Evolutionary conservation across 768 basidiomycete genomes (phyloP).

Genomic region (Agrocybe chaxingu): DNA sequence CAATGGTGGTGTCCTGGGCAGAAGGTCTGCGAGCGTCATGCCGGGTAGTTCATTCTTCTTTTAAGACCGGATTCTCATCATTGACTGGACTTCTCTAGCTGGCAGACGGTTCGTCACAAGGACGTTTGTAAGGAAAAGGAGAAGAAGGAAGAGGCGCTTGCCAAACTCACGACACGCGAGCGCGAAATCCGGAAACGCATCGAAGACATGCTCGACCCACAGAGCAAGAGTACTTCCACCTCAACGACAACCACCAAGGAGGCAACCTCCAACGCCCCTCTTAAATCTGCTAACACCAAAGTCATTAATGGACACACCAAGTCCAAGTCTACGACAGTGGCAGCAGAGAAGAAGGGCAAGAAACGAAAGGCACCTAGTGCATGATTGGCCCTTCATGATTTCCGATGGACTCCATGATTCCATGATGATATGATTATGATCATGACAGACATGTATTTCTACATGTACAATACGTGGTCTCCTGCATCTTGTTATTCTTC

Average conservation of each 20-base stretch:
- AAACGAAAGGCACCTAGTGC: slow-evolving; percentile 45
- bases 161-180: slow-evolving; percentile 68
- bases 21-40: slow-evolving; percentile 75
- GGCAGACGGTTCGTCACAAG: slow-evolving; percentile 73
- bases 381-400: slow-evolving; percentile 20
- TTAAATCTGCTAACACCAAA: slow-evolving; percentile 34
- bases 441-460: slow-evolving; percentile 21
- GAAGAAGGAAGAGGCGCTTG: slow-evolving; percentile 64
- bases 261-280: slow-evolving; percentile 27
- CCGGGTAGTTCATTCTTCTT: slow-evolving; percentile 46
- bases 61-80: slow-evolving; percentile 6
- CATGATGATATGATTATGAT: slow-evolving; percentile 17
- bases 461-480: background rate
- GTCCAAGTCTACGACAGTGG: slow-evolving; percentile 32
- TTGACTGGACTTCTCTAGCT: slow-evolving; percentile 37
- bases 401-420: slow-evolving; percentile 12
- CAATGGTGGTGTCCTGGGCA: slow-evolving; percentile 83
- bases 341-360: slow-evolving; percentile 56
- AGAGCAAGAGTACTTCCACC: slow-evolving; percentile 18
- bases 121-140: slow-evolving; percentile 78
- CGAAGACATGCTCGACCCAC: slow-evolving; percentile 65
- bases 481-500: slow-evolving; percentile 13
- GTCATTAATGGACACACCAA: slow-evolving; percentile 46
- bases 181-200: slow-evolving; percentile 76
- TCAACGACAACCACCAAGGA: slow-evolving; percentile 19